Conservation (phyloP, 371 early-diverging fungal species). For the Mucor racemosus region DNA sequence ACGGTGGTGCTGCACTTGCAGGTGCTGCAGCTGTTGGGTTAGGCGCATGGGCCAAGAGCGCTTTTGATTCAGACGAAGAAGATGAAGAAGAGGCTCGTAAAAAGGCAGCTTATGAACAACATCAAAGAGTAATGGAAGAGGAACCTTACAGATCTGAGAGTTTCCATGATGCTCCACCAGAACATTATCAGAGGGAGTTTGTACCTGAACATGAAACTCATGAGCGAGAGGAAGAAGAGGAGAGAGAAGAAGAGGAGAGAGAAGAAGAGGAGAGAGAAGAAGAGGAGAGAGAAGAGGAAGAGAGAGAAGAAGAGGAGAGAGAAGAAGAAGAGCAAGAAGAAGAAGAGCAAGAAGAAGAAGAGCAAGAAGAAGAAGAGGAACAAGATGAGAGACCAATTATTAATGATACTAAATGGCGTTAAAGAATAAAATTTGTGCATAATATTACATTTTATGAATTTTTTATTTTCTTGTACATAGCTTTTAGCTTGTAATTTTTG, state of each 20-base stretch:
- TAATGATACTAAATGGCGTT: slow-evolving; percentile 22
- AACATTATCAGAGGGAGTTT: not conserved
- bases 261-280: not conserved
- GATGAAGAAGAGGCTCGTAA: slow-evolving; percentile 11
- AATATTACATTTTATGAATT: too few species aligned
- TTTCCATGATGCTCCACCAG: not conserved
- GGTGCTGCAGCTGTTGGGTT: slow-evolving; percentile 48
- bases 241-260: not conserved
- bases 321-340: slow-evolving; percentile 7
- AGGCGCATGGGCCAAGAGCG: slow-evolving; percentile 38
- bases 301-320: not conserved
- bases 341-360: slow-evolving; percentile 20
- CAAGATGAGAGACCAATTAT: not conserved
- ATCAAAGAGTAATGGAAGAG: slow-evolving; percentile 12
- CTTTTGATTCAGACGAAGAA: slow-evolving; percentile 38
- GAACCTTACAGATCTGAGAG: slow-evolving; percentile 4
- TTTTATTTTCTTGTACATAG: too few species aligned
- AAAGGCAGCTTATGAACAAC: not conserved
- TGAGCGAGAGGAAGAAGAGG: not conserved
- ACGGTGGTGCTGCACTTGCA: slow-evolving; percentile 46
- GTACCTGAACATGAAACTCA: not conserved
- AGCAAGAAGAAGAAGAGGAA: slow-evolving; percentile 7
- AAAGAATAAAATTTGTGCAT: not conserved
- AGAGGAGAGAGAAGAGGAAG: not conserved
- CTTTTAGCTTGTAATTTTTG: too few species aligned